These are phyloP conservation scores for Cladophialophora carrionii DNA, from an alignment of 2,329 filamentous ascomycete genomes.

Conservation along the genomic window DNA sequence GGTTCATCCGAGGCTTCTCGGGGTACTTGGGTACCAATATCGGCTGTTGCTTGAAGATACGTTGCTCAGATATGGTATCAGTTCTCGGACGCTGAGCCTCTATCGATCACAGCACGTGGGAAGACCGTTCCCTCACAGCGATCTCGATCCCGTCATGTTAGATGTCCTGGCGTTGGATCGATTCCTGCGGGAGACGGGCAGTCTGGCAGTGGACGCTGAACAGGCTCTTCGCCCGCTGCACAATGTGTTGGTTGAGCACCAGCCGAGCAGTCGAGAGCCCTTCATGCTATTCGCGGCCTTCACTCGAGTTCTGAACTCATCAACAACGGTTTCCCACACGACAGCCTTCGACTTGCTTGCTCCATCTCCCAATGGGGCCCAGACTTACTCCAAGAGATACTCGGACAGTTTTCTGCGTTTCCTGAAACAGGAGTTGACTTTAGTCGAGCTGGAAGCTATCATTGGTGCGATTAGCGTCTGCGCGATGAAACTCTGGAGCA, in stretches of 20 bases:
- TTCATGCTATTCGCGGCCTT: conserved; percentile 27
- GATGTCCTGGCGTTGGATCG: conserved; percentile 18
- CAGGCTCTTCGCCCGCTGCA: background rate
- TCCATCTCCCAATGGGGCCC: conserved; percentile 9
- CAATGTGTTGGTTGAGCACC: background rate
- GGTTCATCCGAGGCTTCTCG: conserved; percentile 11
- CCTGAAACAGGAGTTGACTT: conserved; percentile 15
- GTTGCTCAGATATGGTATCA: conserved; percentile 12
- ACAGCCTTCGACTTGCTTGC: conserved; percentile 12
- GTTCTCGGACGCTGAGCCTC: conserved; percentile 10
- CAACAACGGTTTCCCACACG: conserved; percentile 7
- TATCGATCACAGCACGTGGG: conserved; percentile 1
- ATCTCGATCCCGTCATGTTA: conserved; percentile 1
- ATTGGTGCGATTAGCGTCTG: conserved; percentile 25
- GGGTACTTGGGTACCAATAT: background rate
- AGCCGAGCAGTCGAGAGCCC: conserved; percentile 5
- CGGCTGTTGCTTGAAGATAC: conserved; percentile 14
- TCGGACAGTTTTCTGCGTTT: conserved; percentile 18
- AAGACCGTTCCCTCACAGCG: background rate
- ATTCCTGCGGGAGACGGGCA: conserved; percentile 17
- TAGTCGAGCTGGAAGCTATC: conserved; percentile 24
- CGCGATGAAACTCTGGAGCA: conserved; percentile 22
- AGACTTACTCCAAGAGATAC: conserved; percentile 11
- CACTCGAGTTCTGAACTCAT: conserved; percentile 20
- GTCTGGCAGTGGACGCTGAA: conserved; percentile 16